Conservation (phyloP, 257 asterid genomes). For the Misopates orontium region DNA sequence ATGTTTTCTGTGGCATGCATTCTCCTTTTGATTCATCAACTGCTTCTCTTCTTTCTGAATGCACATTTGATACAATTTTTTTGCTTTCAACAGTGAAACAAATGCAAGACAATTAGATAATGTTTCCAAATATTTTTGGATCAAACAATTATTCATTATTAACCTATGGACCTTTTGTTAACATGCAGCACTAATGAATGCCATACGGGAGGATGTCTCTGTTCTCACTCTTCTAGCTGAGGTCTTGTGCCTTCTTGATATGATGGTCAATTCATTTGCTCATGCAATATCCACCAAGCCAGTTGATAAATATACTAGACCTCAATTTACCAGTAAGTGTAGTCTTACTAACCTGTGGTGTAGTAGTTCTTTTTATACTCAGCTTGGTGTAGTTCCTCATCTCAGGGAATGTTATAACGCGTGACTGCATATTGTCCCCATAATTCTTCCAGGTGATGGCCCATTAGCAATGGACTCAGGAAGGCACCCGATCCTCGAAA, state of each 20-base stretch:
- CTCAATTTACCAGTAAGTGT: constrained; percentile 77
- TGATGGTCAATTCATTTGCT: constrained; percentile 97
- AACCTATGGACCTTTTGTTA: constrained; percentile 28
- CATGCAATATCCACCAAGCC: constrained; percentile 88
- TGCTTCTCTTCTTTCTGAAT: constrained; percentile 13
- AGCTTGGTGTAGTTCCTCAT: constrained; percentile 16
- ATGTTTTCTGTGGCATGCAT: constrained; percentile 4
- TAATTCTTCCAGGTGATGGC: constrained; percentile 66
- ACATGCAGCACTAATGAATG: constrained; percentile 75
- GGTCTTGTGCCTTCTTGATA: constrained; percentile 93
- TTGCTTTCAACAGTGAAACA: constrained; percentile 6
- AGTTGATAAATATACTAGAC: constrained; percentile 87
- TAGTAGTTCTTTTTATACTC: neutral
- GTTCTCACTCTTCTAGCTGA: constrained; percentile 88
- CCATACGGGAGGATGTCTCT: constrained; percentile 78
- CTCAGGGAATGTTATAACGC: constrained; percentile 22
- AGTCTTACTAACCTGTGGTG: constrained; percentile 3
- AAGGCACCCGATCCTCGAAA: constrained; percentile 92
- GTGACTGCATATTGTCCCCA: constrained; percentile 28
- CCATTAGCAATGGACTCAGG: constrained; percentile 97
- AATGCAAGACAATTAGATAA: constrained; percentile 7
- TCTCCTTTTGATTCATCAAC: constrained; percentile 13
- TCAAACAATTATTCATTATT: constrained; percentile 7
- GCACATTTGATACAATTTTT: neutral
- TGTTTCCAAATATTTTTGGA: constrained; percentile 25